phyloP scores from a whole-genome alignment of 768 basidiomycete genomes.

The Agrocybe chaxingu region DNA sequence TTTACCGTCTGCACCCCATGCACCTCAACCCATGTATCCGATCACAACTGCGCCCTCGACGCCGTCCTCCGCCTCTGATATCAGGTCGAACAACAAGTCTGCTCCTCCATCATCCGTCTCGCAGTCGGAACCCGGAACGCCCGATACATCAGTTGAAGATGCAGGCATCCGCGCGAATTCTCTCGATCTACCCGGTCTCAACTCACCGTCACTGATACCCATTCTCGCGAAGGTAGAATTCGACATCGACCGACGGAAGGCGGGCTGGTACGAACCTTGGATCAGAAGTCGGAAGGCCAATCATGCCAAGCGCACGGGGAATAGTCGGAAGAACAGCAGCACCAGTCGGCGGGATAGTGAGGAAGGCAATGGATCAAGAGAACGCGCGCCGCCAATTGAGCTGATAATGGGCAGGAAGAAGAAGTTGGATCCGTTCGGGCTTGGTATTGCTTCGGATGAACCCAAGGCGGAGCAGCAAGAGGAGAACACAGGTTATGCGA shows the following conservation, averaged over 20 bases:
- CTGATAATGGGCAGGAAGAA: constrained; percentile 52
- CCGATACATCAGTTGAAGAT: constrained; percentile 46
- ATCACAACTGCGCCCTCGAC: constrained; percentile 50
- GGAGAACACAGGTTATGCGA: constrained; percentile 27
- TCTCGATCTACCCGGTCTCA: constrained; percentile 65
- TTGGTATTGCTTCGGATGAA: constrained; percentile 13
- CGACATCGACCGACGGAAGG: constrained; percentile 80
- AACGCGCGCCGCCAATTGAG: constrained; percentile 36
- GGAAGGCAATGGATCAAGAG: constrained; percentile 16
- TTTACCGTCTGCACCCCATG: constrained; percentile 12
- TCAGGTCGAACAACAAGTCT: constrained; percentile 45
- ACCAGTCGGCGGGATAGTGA: constrained; percentile 1
- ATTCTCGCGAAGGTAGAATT: constrained; percentile 95
- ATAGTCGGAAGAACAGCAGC: constrained; percentile 34
- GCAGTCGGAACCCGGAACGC: constrained; percentile 47
- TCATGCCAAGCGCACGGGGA: constrained; percentile 52
- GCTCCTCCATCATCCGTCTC: constrained; percentile 42
- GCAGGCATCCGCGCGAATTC: constrained; percentile 39
- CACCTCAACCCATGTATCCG: constrained; percentile 31
- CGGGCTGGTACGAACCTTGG: constrained; percentile 88
- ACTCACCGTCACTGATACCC: constrained; percentile 64
- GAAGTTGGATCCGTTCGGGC: constrained; percentile 28
- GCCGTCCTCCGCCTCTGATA: constrained; percentile 51
- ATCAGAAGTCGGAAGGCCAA: constrained; percentile 59
- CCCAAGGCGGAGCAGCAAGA: constrained; percentile 15